Evolutionary conservation across 257 asterid genomes (phyloP).

Genomic region (Mitragyna speciosa): DNA sequence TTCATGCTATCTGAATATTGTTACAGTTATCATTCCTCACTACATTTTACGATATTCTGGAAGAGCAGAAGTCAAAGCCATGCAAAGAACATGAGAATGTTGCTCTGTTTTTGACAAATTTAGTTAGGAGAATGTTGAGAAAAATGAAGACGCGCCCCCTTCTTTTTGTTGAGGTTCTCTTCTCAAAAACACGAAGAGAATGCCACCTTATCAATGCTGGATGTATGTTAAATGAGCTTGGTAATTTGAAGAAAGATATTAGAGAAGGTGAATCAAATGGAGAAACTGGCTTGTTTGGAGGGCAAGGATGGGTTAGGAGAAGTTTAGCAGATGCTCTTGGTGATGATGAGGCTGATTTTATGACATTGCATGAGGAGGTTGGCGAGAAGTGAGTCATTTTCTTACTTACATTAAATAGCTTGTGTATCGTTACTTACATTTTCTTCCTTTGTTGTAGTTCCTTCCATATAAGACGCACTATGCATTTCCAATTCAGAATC

Average conservation of each 20-base stretch:
- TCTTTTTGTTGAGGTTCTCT: conserved; percentile 80
- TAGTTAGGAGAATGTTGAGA: conserved; percentile 81
- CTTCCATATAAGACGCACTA: not conserved
- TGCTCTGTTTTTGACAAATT: conserved; percentile 65
- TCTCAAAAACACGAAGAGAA: conserved; percentile 77
- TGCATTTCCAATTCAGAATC: not conserved
- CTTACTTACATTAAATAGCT: not conserved
- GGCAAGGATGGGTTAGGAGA: conserved; percentile 58
- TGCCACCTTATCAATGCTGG: conserved; percentile 77
- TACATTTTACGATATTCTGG: conserved; percentile 77
- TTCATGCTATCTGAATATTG: conserved; percentile 25
- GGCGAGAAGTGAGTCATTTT: conserved; percentile 24
- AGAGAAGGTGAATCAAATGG: conserved; percentile 37
- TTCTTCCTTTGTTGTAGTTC: not conserved
- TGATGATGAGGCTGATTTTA: conserved; percentile 76
- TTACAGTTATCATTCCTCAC: conserved; percentile 76
- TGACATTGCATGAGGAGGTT: conserved; percentile 25
- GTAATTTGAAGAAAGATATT: conserved; percentile 38
- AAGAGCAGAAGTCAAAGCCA: conserved; percentile 86
- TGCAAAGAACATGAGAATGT: conserved; percentile 70
- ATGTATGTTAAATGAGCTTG: conserved; percentile 69
- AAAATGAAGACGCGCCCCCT: conserved; percentile 85
- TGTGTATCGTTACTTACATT: not conserved
- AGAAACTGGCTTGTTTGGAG: conserved; percentile 48
- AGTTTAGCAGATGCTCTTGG: conserved; percentile 96